A percentile compares a stretch with the other conserved stretches of the same genome.
Evolutionary conservation across 164 flowering plant species (phyloP).

Genomic region (Paratinospora sagittata): DNA sequence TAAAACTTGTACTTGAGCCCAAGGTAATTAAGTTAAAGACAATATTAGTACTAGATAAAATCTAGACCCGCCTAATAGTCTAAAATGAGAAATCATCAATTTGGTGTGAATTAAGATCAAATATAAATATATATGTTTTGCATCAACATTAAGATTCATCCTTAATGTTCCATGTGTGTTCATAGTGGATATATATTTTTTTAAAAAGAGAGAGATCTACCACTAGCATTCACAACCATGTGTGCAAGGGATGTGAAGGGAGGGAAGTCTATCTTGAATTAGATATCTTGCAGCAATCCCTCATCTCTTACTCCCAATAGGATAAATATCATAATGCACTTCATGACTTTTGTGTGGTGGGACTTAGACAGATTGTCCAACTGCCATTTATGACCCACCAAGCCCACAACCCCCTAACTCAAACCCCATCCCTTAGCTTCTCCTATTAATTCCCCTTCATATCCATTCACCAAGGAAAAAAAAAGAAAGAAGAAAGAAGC

Average conservation of each 20-base stretch:
- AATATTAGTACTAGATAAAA: no score
- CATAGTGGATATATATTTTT: no score
- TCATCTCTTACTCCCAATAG: slow-evolving; percentile 35
- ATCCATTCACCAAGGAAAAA: slow-evolving; percentile 8
- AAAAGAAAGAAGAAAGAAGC: neutral
- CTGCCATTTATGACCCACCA: slow-evolving; percentile 27
- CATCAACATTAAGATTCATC: no score
- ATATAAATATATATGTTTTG: no score
- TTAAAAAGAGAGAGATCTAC: neutral
- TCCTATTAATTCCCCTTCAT: slow-evolving; percentile 26
- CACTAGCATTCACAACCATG: slow-evolving; percentile 29
- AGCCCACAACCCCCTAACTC: no score
- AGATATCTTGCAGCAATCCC: slow-evolving; percentile 38
- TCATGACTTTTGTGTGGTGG: slow-evolving; percentile 17
- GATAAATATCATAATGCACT: slow-evolving; percentile 39
- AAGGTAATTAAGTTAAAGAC: no score
- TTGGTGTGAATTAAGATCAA: no score
- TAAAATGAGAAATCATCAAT: no score
- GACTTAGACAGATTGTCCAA: slow-evolving; percentile 15
- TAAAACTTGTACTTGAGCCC: no score
- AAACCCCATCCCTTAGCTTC: slow-evolving; percentile 12
- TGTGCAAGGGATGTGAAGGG: slow-evolving; percentile 22
- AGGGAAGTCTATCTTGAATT: slow-evolving; percentile 35
- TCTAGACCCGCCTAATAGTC: no score
- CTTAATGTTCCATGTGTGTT: no score